Evolutionary conservation across 768 basidiomycete species (phyloP).

Genomic region (Lyophyllum shimeji): DNA sequence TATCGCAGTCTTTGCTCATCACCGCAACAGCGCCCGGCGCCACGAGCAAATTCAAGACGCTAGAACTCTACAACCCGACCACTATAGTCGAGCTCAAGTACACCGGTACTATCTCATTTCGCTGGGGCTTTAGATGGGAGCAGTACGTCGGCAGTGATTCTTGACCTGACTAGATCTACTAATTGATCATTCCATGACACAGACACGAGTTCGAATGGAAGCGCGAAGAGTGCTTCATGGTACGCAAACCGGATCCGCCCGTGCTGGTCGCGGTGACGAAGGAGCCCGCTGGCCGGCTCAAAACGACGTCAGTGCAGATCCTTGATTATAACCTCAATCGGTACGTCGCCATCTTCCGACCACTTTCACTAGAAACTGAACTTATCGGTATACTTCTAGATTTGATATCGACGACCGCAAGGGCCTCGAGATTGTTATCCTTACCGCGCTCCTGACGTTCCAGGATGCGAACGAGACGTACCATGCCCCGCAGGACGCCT

Average conservation of each 20-base stretch:
- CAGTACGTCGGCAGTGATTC: slow-evolving; percentile 50
- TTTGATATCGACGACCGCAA: slow-evolving; percentile 87
- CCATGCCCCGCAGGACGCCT: slow-evolving; percentile 31
- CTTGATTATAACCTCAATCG: slow-evolving; percentile 84
- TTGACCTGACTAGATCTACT: neutral
- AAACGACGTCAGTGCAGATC: slow-evolving; percentile 68
- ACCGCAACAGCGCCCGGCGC: slow-evolving; percentile 64
- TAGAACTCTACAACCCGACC: slow-evolving; percentile 77
- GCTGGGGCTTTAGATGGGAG: slow-evolving; percentile 84
- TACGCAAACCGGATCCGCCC: slow-evolving; percentile 85
- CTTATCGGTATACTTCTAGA: slow-evolving; percentile 31
- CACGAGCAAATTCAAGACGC: slow-evolving; percentile 68
- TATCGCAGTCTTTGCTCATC: slow-evolving; percentile 69
- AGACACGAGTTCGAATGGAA: slow-evolving; percentile 89
- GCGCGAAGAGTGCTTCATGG: slow-evolving; percentile 77
- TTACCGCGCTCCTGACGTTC: slow-evolving; percentile 77
- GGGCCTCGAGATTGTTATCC: slow-evolving; percentile 79
- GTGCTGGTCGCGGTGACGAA: slow-evolving; percentile 83
- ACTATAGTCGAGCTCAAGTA: slow-evolving; percentile 68
- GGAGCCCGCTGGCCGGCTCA: slow-evolving; percentile 66
- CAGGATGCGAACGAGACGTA: slow-evolving; percentile 65
- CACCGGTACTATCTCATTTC: slow-evolving; percentile 71
- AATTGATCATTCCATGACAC: slow-evolving; percentile 6
- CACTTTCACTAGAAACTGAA: neutral
- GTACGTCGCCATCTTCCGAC: slow-evolving; percentile 31